Conservation (phyloP, 192 early-diverging fungal species). For the Backusella australiensis region DNA sequence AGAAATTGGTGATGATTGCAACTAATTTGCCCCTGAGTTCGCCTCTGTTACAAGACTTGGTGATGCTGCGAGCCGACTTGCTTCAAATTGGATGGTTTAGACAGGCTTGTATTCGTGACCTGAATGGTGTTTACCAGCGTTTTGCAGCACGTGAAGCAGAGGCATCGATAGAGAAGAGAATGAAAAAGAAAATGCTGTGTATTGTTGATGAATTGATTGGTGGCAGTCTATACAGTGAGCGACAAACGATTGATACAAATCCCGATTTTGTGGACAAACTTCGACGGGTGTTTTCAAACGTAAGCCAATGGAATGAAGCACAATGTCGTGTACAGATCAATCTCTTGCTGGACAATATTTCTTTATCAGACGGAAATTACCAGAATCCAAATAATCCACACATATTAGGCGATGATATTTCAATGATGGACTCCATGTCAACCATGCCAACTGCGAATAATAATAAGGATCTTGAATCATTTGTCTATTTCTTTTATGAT, state of each 20-base stretch:
- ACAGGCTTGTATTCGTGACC: slow-evolving; percentile 34
- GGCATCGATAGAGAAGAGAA: slow-evolving; percentile 15
- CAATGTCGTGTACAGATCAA: slow-evolving; percentile 50
- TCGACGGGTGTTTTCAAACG: slow-evolving; percentile 39
- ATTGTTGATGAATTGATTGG: slow-evolving; percentile 44
- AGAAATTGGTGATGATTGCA: slow-evolving; percentile 23
- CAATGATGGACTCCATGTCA: background rate
- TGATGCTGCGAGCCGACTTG: slow-evolving; percentile 28
- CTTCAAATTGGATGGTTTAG: slow-evolving; percentile 30
- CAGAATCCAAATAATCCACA: slow-evolving; percentile 26
- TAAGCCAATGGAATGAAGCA: slow-evolving; percentile 54
- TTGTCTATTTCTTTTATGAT: slow-evolving; percentile 36
- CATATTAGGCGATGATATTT: slow-evolving; percentile 28
- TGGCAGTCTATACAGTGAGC: background rate
- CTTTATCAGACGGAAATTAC: slow-evolving; percentile 17
- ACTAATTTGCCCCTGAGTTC: slow-evolving; percentile 30
- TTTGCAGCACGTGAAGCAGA: slow-evolving; percentile 27
- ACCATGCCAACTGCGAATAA: slow-evolving; percentile 1
- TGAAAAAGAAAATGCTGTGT: slow-evolving; percentile 37
- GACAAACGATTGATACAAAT: slow-evolving; percentile 14
- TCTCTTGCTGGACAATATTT: slow-evolving; percentile 44
- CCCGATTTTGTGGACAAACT: slow-evolving; percentile 45
- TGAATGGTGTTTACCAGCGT: slow-evolving; percentile 31
- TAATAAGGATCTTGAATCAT: slow-evolving; percentile 30
- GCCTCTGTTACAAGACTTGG: slow-evolving; percentile 25